Percentiles rank a stretch among this genome's conserved stretches.
These are phyloP conservation scores for Hordeum marinum DNA, from an alignment of 176 grass and related monocot species.

Conservation along the genomic window DNA sequence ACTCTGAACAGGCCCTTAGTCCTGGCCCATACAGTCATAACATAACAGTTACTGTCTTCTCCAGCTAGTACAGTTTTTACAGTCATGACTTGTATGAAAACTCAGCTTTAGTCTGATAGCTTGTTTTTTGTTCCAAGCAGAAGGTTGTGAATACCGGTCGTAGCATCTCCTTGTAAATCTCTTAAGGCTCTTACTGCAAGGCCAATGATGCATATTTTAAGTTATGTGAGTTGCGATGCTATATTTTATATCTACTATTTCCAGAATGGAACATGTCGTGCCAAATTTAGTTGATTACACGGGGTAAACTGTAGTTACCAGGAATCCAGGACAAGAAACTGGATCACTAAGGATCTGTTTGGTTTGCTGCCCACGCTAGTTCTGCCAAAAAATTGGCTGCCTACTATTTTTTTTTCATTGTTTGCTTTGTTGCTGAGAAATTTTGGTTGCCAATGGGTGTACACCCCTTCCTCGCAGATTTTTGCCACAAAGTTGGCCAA, in stretches of 20 bases:
- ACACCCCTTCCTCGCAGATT: not conserved
- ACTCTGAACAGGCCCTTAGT: not conserved
- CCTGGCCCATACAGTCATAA: not conserved
- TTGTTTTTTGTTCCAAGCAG: not conserved
- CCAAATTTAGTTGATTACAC: not conserved
- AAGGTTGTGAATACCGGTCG: not conserved
- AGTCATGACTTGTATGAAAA: not conserved
- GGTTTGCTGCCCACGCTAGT: not conserved
- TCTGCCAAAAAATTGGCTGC: not conserved
- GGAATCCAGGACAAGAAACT: not conserved
- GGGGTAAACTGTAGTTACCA: not conserved
- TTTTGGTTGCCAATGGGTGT: not conserved
- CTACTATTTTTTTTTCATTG: not conserved
- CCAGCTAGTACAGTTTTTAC: not conserved
- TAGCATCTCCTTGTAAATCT: conserved; percentile 2
- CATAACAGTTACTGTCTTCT: not conserved
- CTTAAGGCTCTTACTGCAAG: not conserved
- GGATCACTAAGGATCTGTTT: not conserved
- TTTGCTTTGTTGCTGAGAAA: not conserved
- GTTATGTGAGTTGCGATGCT: not conserved
- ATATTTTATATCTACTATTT: not conserved
- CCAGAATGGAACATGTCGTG: not conserved
- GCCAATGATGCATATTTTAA: not conserved
- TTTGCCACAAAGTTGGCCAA: not conserved
- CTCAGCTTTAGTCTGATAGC: not conserved